These are phyloP conservation scores for Trichophaea hybrida DNA, from an alignment of 2,329 filamentous ascomycete genomes.

Conservation along the genomic window DNA sequence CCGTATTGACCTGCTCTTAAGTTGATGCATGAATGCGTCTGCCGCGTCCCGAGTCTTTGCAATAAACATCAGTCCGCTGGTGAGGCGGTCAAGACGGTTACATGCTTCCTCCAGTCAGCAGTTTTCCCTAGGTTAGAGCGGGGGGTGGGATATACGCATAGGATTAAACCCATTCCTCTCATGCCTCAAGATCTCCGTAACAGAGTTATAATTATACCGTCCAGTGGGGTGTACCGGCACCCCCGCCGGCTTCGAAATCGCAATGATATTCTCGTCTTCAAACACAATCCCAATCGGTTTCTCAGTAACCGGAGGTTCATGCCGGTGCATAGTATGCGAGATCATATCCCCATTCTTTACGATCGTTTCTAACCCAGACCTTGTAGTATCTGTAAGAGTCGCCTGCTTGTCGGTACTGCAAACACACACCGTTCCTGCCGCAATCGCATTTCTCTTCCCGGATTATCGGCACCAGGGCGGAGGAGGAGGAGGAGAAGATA, in stretches of 20 bases:
- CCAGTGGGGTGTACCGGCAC: conserved; percentile 92
- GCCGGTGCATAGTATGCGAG: conserved; percentile 83
- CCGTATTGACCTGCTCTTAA: conserved; percentile 65
- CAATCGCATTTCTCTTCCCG: conserved; percentile 58
- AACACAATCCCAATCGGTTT: conserved; percentile 69
- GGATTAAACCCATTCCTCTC: conserved; percentile 50
- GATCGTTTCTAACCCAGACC: conserved; percentile 44
- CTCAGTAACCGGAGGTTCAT: conserved; percentile 83
- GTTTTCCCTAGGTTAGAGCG: background rate
- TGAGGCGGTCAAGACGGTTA: conserved; percentile 85
- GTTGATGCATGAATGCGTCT: conserved; percentile 59
- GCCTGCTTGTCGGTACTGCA: background rate
- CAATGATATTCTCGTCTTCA: conserved; percentile 84
- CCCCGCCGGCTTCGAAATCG: conserved; percentile 92
- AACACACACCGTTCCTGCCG: conserved; percentile 42
- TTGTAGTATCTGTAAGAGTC: background rate
- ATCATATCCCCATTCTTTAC: conserved; percentile 83
- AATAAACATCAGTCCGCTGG: conserved; percentile 96
- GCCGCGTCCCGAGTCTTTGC: conserved; percentile 73
- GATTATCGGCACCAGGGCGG: conserved; percentile 23
- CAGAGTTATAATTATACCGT: conserved; percentile 87
- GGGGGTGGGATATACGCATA: conserved; percentile 31
- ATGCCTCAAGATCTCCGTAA: conserved; percentile 82
- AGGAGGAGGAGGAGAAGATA: conserved; percentile 11
- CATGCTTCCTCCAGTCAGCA: conserved; percentile 42